phyloP scores from a whole-genome alignment of 148 eudicot species.

The Linanthus parryae region DNA sequence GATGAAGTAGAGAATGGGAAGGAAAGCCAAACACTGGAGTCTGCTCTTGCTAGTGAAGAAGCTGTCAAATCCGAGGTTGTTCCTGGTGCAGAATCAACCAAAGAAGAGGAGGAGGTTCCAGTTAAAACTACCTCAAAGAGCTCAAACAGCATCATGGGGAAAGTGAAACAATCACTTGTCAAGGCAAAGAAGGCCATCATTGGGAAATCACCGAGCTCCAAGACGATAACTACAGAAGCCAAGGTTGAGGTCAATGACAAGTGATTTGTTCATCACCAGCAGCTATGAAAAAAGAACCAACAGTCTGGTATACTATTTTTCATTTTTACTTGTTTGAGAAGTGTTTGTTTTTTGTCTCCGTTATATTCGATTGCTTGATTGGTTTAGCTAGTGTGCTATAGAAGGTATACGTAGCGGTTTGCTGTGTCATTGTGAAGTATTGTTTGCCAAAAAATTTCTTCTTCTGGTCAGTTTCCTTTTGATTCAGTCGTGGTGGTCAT shows the following conservation, averaged over 20 bases:
- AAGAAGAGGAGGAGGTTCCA: constrained; percentile 8
- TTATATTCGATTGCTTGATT: constrained; percentile 10
- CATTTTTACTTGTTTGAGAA: constrained; percentile 6
- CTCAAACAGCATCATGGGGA: constrained; percentile 55
- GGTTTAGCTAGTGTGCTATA: constrained; percentile 6
- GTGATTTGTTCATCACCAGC: too few species aligned
- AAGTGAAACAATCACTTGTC: constrained; percentile 74
- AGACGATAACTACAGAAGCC: constrained; percentile 42
- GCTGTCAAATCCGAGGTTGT: too few species aligned
- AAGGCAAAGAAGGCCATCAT: constrained; percentile 86
- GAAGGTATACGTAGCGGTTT: constrained; percentile 8
- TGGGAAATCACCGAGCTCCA: constrained; percentile 74
- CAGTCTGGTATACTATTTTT: constrained; percentile 5
- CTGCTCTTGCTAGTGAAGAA: too few species aligned
- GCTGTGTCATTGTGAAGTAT: constrained; percentile 5
- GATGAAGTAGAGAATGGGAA: too few species aligned
- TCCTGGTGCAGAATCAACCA: not conserved
- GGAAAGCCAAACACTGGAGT: too few species aligned
- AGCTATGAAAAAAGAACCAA: too few species aligned
- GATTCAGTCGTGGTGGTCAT: too few species aligned
- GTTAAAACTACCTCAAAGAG: constrained; percentile 38
- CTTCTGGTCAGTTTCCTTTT: too few species aligned
- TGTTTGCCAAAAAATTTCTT: constrained; percentile 1
- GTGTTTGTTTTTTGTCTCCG: constrained; percentile 1
- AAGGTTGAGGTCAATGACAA: constrained; percentile 50